Evolutionary conservation across 2,329 filamentous ascomycete species (phyloP), one percentile per base, ranked within the genome.

Genomic region (Colletotrichum graminicola): DNA sequence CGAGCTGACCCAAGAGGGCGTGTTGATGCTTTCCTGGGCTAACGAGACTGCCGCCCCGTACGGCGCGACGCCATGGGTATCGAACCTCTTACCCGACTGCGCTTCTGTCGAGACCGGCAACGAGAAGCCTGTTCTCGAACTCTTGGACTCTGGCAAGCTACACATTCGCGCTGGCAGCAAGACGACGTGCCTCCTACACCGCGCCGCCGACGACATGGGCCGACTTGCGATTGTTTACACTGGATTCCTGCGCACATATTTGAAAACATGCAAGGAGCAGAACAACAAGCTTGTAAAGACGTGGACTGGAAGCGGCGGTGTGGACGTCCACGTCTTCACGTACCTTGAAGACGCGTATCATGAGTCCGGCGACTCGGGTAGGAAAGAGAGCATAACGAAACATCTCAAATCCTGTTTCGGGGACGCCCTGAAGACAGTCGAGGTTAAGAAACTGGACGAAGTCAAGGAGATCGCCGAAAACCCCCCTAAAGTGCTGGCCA

Each of bases 141-240:
- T 75, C 26, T 51, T 73, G n/a, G 73, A 75, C 51, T 73, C 61
- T 21, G 74, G 74, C 51, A 60, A 72, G 59, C 63, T 75, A 51
- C 74, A 68, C 55, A 74, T 75, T 23, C 71, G 67, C 41, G 61
- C 51, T 49, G 74, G 71, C 16, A 57, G 52, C 56, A 72, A 73
- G 60, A 67, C 73, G 7, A 72, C 66, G 3, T 75, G 74, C 63
- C 62, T 60, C 8, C 59, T 75, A 18, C 62, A 72, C 52, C 67
- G 71, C 26, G 73, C 74, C 47, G 62, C 54, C 29, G 66, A 73
- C 6, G 74, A 75, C 56, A 71, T 54, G 71, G 73, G 73, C n/a
- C 70, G 74, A 39, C 59, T 74, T 21, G 74, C 74, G 16, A 73
- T 75, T 52, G 63, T 75, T 12, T 75, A 75, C 39, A 67, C 74